These are phyloP conservation scores for Rubia balearica DNA, from an alignment of 305 asterid species.

Conservation along the genomic window DNA sequence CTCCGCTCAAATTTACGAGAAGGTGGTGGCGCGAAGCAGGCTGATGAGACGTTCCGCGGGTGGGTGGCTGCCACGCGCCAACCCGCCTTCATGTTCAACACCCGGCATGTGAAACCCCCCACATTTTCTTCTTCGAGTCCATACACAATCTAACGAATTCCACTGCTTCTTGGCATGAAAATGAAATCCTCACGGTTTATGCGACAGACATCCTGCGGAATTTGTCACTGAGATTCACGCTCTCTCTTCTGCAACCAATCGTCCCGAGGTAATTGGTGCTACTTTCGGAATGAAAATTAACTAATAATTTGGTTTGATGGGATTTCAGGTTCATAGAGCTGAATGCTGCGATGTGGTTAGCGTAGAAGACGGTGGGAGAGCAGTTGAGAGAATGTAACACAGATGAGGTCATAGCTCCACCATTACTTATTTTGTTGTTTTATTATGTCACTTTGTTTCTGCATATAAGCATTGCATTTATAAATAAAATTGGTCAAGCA, in stretches of 20 bases:
- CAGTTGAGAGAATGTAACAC: background rate
- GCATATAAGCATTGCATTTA: background rate
- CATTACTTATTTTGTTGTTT: background rate
- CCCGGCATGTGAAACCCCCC: background rate
- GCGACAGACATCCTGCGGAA: conserved; percentile 1
- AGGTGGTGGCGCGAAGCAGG: background rate
- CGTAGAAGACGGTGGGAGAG: background rate
- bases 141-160: background rate
- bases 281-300: no score
- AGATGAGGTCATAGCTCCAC: background rate
- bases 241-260: background rate
- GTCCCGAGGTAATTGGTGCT: background rate
- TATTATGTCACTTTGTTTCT: background rate
- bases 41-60: background rate
- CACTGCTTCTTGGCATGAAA: background rate
- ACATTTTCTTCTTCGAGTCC: background rate
- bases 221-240: background rate
- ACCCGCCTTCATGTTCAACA: background rate
- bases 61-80: background rate
- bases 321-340: background rate
- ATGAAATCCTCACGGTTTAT: background rate
- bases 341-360: background rate
- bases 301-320: background rate
- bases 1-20: background rate
- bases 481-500: background rate